Percentiles rank a stretch among this genome's conserved stretches.
Evolutionary conservation across 176 grass and related monocot species (phyloP).

Genomic region (Raddia distichophylla): DNA sequence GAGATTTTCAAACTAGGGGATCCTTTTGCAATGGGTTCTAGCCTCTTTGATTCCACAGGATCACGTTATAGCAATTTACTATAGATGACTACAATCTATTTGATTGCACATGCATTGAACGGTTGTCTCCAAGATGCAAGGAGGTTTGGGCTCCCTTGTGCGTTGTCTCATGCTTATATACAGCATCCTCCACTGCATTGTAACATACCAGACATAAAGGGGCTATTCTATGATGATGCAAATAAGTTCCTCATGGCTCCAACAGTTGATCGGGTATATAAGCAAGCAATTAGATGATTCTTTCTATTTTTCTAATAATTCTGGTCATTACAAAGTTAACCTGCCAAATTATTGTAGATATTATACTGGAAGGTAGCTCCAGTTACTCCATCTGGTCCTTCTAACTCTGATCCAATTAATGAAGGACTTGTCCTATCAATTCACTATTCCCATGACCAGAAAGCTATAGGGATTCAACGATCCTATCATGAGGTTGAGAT

Average conservation of each 20-base stretch:
- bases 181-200: conserved; percentile 84
- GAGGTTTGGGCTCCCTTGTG: conserved; percentile 60
- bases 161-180: conserved; percentile 88
- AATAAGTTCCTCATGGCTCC: conserved; percentile 92
- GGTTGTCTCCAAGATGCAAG: no score
- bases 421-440: conserved; percentile 82
- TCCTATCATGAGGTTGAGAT: conserved; percentile 80
- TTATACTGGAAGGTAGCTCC: conserved; percentile 83
- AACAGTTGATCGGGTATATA: conserved; percentile 76
- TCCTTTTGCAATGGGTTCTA: no score
- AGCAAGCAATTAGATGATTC: conserved; percentile 20
- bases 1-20: no score
- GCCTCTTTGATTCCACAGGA: no score
- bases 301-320: no score
- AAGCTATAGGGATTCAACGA: conserved; percentile 80
- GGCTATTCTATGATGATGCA: conserved; percentile 86
- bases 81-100: no score
- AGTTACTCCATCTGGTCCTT: conserved; percentile 61
- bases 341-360: conserved; percentile 56
- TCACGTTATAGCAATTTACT: no score
- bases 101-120: no score
- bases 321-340: conserved; percentile 26
- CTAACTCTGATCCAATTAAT: conserved; percentile 82
- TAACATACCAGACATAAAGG: conserved; percentile 80
- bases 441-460: conserved; percentile 82